Evolutionary conservation across 129 eudicot species (phyloP).

Genomic region (Artemisia annua): DNA sequence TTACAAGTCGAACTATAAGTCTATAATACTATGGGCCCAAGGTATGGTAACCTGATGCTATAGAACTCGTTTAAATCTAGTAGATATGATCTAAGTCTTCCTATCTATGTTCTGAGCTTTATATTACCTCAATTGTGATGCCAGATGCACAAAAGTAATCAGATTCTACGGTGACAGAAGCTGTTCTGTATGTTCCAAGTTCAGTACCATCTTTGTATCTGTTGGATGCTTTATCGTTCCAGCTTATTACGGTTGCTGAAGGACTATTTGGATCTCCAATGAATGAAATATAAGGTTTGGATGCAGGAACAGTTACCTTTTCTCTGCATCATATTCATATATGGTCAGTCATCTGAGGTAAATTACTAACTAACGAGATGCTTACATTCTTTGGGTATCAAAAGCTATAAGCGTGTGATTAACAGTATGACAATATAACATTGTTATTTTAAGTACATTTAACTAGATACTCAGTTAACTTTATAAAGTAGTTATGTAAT

Average conservation of each 20-base stretch:
- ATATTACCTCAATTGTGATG: conserved; percentile 74
- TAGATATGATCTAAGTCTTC: no score
- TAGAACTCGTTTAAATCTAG: no score
- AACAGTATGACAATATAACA: no score
- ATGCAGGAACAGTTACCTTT: conserved; percentile 65
- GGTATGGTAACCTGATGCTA: no score
- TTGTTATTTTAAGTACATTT: no score
- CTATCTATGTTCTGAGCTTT: no score
- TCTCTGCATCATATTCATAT: conserved; percentile 45
- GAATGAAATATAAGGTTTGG: conserved; percentile 79
- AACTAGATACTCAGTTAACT: no score
- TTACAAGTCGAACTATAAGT: no score
- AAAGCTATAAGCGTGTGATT: not conserved
- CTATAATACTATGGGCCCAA: no score
- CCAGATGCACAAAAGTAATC: conserved; percentile 82
- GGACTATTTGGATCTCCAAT: conserved; percentile 54
- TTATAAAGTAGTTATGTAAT: no score
- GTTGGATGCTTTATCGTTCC: conserved; percentile 80
- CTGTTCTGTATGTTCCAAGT: conserved; percentile 71
- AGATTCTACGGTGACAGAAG: conserved; percentile 60
- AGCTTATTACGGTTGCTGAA: conserved; percentile 55
- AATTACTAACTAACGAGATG: no score
- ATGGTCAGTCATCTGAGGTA: no score
- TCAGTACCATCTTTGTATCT: conserved; percentile 40
- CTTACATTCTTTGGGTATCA: not conserved